Evolutionary conservation across 2,329 filamentous ascomycete species (phyloP).

Genomic region (Lachnellula cervina): DNA sequence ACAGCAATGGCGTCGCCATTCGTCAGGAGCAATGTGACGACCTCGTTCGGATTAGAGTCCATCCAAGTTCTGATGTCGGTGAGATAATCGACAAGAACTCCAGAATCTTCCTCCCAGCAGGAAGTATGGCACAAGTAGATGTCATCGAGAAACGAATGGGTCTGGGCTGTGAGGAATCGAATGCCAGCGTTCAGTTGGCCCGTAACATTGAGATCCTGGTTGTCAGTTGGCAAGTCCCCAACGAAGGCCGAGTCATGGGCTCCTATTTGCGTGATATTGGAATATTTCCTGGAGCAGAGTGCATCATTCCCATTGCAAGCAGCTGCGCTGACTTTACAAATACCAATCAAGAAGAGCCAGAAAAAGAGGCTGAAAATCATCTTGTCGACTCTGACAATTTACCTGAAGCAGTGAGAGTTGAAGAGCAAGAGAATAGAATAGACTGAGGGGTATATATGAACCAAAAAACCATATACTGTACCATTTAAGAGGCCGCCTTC

Average conservation of each 20-base stretch:
- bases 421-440: background rate
- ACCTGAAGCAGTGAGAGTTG: background rate
- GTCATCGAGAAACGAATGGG: constrained; percentile 15
- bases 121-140: constrained; percentile 49
- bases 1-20: constrained; percentile 55
- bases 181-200: constrained; percentile 58
- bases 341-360: background rate
- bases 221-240: constrained; percentile 33
- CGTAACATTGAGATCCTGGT: constrained; percentile 56
- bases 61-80: constrained; percentile 54
- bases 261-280: constrained; percentile 69
- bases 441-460: background rate
- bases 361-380: background rate
- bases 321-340: background rate
- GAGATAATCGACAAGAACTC: constrained; percentile 51
- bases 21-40: constrained; percentile 60
- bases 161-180: constrained; percentile 60
- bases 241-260: constrained; percentile 54
- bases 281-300: constrained; percentile 68
- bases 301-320: constrained; percentile 73
- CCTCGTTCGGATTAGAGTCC: constrained; percentile 52
- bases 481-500: background rate
- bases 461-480: background rate
- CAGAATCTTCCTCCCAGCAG: constrained; percentile 54
- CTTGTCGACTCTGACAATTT: background rate